Evolutionary conservation across 306 rosid genomes (phyloP).

Genomic region (Ochetophila trinervis): DNA sequence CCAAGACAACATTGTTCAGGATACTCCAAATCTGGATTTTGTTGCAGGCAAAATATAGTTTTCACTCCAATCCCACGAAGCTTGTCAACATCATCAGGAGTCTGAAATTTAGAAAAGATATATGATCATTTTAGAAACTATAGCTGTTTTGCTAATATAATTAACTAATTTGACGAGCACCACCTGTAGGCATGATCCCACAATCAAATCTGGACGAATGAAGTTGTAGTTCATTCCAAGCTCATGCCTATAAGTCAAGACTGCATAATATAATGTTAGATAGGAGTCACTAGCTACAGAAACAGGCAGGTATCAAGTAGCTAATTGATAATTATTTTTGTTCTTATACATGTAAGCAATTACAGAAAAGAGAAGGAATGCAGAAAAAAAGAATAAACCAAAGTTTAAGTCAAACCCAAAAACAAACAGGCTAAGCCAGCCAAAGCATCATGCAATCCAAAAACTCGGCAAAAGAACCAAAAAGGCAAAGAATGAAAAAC

Average conservation of each 20-base stretch:
- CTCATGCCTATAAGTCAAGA: conserved; percentile 92
- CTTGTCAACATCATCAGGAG: conserved; percentile 84
- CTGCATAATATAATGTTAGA: conserved; percentile 46
- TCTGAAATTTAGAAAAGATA: conserved; percentile 43
- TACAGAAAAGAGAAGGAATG: too few relatives aligned
- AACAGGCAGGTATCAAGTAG: too few relatives aligned
- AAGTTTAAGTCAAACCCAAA: too few relatives aligned
- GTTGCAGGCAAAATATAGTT: conserved; percentile 91
- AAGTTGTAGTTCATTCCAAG: conserved; percentile 85
- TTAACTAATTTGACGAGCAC: conserved; percentile 17
- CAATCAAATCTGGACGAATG: conserved; percentile 86
- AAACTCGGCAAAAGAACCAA: too few relatives aligned
- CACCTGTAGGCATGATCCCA: conserved; percentile 98
- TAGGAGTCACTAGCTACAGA: conserved; percentile 16
- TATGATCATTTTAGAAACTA: conserved; percentile 19
- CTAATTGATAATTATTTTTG: too few relatives aligned
- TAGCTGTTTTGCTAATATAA: background rate
- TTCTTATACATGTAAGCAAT: too few relatives aligned
- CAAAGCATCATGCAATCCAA: too few relatives aligned
- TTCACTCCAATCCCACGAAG: conserved; percentile 85
- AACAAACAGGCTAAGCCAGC: too few relatives aligned
- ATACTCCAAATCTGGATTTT: conserved; percentile 92
- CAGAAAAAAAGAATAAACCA: too few relatives aligned
- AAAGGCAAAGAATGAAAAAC: too few relatives aligned
- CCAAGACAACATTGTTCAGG: conserved; percentile 33